phyloP scores from a whole-genome alignment of 257 asterid species.

The Salvia rosmarinus region DNA sequence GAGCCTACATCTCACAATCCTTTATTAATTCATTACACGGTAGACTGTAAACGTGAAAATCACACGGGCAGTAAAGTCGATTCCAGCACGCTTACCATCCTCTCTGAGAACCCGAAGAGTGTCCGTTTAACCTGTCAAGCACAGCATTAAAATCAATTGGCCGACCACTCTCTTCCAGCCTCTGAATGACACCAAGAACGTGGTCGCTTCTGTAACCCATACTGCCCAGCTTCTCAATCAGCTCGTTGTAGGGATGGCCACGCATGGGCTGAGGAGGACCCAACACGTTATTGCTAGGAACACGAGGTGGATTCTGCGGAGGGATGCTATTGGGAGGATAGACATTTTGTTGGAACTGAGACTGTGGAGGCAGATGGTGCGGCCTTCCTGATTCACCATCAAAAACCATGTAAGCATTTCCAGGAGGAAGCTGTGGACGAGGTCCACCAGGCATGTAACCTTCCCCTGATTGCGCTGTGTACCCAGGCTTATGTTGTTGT shows the following conservation, averaged over 20 bases:
- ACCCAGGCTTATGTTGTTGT: conserved; percentile 62
- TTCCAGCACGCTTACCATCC: conserved; percentile 52
- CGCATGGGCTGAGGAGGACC: conserved; percentile 56
- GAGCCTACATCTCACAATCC: conserved; percentile 29
- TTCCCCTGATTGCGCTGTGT: conserved; percentile 59
- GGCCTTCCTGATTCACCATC: conserved; percentile 77
- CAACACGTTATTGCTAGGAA: conserved; percentile 46
- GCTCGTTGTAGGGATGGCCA: conserved; percentile 69
- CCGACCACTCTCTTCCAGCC: conserved; percentile 94
- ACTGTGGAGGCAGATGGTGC: conserved; percentile 61
- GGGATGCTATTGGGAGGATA: conserved; percentile 70
- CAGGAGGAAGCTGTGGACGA: conserved; percentile 63
- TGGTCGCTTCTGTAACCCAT: conserved; percentile 92
- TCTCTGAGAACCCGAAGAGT: conserved; percentile 78
- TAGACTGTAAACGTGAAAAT: conserved; percentile 9
- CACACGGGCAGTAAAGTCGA: background rate
- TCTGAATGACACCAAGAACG: conserved; percentile 66
- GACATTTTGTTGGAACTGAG: conserved; percentile 67
- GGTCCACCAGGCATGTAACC: conserved; percentile 66
- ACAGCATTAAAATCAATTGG: conserved; percentile 78
- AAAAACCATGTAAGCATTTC: conserved; percentile 64
- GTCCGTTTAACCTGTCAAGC: conserved; percentile 80
- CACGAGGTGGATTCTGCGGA: conserved; percentile 55
- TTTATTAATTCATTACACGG: conserved; percentile 38
- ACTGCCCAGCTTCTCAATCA: conserved; percentile 81